phyloP scores from a whole-genome alignment of 306 rosid genomes.

The Acacia confusa region DNA sequence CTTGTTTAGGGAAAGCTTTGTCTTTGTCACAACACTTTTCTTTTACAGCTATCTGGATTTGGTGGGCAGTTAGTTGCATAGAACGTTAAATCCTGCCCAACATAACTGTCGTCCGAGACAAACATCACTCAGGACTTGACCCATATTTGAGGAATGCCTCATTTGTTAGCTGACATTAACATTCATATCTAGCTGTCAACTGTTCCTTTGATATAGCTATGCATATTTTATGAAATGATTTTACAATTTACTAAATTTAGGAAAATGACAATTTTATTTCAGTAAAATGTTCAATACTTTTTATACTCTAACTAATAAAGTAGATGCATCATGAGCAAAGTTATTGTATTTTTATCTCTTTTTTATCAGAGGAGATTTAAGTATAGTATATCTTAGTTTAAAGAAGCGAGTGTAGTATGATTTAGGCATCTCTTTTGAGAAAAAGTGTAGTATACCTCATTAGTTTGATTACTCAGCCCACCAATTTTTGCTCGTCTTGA shows the following conservation, averaged over 20 bases:
- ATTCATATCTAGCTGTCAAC: neutral
- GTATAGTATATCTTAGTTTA: neutral
- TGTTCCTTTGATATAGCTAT: neutral
- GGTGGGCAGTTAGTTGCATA: neutral
- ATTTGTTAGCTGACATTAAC: slow-evolving; percentile 14
- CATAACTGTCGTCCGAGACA: neutral
- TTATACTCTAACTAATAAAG: no score
- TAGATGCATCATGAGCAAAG: neutral
- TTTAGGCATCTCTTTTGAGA: neutral
- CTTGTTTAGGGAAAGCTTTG: neutral
- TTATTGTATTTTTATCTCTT: neutral
- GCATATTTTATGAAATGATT: neutral
- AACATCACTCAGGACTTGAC: neutral
- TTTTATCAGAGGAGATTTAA: neutral
- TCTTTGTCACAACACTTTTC: neutral
- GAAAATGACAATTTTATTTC: neutral
- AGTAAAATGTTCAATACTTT: neutral
- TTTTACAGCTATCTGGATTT: neutral
- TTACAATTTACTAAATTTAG: neutral
- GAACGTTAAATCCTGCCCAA: neutral
- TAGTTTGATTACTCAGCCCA: neutral
- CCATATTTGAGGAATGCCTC: slow-evolving; percentile 10
- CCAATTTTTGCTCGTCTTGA: neutral
- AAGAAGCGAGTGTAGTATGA: neutral
- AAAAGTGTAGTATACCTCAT: neutral